Evolutionary conservation across 345 rosid species (phyloP), one percentile per base, ranked within the genome.

Genomic region (Eucalyptus rudis): DNA sequence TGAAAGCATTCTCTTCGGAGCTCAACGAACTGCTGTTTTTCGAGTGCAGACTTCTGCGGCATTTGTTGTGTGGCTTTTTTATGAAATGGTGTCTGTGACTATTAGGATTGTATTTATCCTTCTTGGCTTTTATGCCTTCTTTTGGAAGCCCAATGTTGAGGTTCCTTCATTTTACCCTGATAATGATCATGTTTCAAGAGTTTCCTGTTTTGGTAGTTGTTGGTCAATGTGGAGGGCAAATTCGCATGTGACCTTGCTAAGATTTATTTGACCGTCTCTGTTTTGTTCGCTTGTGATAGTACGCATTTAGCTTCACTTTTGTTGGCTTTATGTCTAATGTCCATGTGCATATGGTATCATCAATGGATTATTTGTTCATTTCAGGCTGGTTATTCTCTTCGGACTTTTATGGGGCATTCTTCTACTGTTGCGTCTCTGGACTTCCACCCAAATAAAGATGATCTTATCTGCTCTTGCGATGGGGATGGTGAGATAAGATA

Each of bases 391-490:
- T 96, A 93, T 92, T 93, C 99, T 22, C 96, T 95, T 87, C 97
- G 99, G 47, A 97, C 90, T 40, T 95, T 98, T 93, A 88, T 91
- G 89, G 99, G 99, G 64, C 99, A 97, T 94, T 90, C 95, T 54
- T 91, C 93, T 81, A 52, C 93, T 89, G 99, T 98, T 58, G 92
- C 91, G 90, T 97, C 99, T 49, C 94, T 98, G 49, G 99, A 98
- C 88, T 98, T 98, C 93, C 99, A 98, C 90, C 99, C 99, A 62
- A 93, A 89, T 90, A 95, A 95, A 86, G 97, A 96, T 51, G 99
- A 98, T 87, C 98, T 97, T 89, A 94, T 98, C 91, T 96, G 99
- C 91, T 98, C 99, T 66, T 97, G 99, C 91, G 99, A 97, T 90
- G 93, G 92, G 79, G 94, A 96, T 90, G 98, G 98, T 76, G 99